Evolutionary conservation across 345 rosid genomes (phyloP), one percentile per base, ranked within the genome.

Genomic region (Geranium brycei): DNA sequence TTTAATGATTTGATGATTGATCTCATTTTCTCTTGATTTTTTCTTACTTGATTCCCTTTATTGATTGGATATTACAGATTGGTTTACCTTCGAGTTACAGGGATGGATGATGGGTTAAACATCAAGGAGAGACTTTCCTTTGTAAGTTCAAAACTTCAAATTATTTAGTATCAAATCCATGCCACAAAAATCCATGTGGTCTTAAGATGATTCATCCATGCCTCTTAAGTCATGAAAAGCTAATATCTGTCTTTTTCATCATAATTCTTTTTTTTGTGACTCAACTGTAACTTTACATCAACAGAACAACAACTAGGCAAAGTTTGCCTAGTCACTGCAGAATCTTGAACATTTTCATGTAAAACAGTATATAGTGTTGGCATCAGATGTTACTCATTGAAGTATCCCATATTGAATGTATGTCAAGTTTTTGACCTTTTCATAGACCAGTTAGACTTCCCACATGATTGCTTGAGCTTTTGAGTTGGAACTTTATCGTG

Each of bases 71-170:
- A 68, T 60, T 80, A 71, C 71, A 92, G 98, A 72, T 77, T 92
- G 79, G 79, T 85, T 68, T 87, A 89, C 74, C 91, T 92, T 51
- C 86, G 83, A 77, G 99, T 93, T 61, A 85, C 88, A 53, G 99
- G 97, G 72, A 93, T 93, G 99, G 88, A 87, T 65, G 87, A 90
- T 62, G 96, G 95, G 58, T 69, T 93, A 70, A 83, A 72, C 76
- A 77, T 84, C 80, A 90, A 87, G 81, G 99, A 93, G 80, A 88
- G 99, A 72, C 73, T 87, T 72, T 82, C 76, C 67, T 87, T 77
- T 73, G 99, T 93, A 78, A 78, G 91, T 79, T 31, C 14, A 47
- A 47, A 62, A 23, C 65, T 62, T 35, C 53, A 17, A 62, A 41
- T 64, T 31, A 17, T 32, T 51, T 28, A 6, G 28, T 32, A 59